phyloP scores from a whole-genome alignment of 1,284 basidiomycete species.

The Neolentinus lepideus region DNA sequence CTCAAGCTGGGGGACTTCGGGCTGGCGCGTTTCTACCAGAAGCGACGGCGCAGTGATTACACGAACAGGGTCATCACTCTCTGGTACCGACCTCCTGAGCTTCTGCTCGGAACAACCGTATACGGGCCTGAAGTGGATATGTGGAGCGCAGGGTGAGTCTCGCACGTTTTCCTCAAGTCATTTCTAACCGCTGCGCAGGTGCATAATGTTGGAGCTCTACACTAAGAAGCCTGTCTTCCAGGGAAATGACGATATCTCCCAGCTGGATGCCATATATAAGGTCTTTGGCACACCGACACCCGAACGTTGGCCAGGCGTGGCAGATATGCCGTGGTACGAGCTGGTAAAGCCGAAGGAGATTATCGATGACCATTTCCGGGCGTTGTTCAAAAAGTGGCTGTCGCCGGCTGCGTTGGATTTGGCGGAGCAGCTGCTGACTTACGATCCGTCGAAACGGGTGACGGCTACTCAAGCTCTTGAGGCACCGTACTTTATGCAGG shows the following conservation, averaged over 20 bases:
- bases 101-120: constrained; percentile 92
- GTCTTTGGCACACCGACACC: constrained; percentile 85
- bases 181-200: constrained; percentile 41
- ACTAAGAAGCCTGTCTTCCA: constrained; percentile 94
- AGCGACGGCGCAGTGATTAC: constrained; percentile 85
- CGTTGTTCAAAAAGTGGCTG: constrained; percentile 81
- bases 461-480: constrained; percentile 78
- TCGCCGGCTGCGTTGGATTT: constrained; percentile 80
- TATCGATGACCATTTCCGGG: constrained; percentile 68
- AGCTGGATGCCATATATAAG: constrained; percentile 88
- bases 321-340: constrained; percentile 94
- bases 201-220: constrained; percentile 98
- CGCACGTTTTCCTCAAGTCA: constrained; percentile 4
- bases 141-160: constrained; percentile 94
- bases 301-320: constrained; percentile 80
- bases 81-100: constrained; percentile 97
- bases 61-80: constrained; percentile 98
- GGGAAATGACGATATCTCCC: constrained; percentile 95
- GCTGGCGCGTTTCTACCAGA: constrained; percentile 94
- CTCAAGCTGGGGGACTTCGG: constrained; percentile 98
- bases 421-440: constrained; percentile 77
- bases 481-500: constrained; percentile 76
- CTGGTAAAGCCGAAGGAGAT: constrained; percentile 85
- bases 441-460: constrained; percentile 75
- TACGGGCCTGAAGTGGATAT: constrained; percentile 99